Conservation (phyloP, 805 yeast species). For the Grigorovia yakushimaensis region DNA sequence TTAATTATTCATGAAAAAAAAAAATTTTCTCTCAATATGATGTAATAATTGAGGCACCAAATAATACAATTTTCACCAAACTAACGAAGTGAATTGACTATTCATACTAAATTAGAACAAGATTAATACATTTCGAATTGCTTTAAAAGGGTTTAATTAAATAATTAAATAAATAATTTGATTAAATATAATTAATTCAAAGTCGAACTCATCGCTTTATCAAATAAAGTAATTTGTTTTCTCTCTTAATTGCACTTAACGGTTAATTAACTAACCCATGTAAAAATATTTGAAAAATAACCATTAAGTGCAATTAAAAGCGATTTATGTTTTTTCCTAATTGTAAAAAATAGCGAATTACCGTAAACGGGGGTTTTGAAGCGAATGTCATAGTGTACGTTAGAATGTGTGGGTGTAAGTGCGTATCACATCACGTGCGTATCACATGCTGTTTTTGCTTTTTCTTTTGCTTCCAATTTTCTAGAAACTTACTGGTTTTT, state of each 20-base stretch:
- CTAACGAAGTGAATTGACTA: not conserved
- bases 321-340: not conserved
- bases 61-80: not conserved
- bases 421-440: not conserved
- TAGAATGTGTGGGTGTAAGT: not conserved
- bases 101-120: not conserved
- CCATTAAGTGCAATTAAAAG: not conserved
- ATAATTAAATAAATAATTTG: not conserved
- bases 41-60: not conserved
- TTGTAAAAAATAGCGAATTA: not conserved
- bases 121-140: not conserved
- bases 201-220: not conserved
- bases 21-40: not conserved
- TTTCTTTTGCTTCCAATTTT: too few relatives aligned
- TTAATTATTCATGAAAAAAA: not conserved
- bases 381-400: not conserved
- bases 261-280: not conserved
- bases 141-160: not conserved
- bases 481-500: too few relatives aligned
- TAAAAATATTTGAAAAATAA: not conserved
- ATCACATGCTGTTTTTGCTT: not conserved
- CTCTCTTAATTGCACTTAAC: slow-evolving; percentile 10
- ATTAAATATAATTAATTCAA: too few relatives aligned
- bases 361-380: not conserved
- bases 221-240: not conserved